Conservation (phyloP, 352 stramenopile genomes). For the Pythium phragmiticola region DNA sequence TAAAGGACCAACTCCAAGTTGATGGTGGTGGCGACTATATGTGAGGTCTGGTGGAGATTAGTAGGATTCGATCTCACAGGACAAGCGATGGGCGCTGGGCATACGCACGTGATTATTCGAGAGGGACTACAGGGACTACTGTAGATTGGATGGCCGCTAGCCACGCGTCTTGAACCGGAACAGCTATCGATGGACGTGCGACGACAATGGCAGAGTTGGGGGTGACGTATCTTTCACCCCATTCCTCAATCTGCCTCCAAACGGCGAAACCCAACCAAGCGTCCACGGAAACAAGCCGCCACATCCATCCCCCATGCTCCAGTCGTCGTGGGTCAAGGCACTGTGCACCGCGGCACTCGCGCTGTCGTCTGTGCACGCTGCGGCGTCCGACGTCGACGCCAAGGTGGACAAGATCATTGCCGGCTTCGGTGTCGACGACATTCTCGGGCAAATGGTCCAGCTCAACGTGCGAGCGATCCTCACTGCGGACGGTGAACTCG, state of each 20-base stretch:
- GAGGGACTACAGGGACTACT: too few species aligned
- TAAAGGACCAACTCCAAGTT: too few species aligned
- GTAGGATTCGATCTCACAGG: too few species aligned
- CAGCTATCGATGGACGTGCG: too few species aligned
- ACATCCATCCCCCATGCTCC: conserved; percentile 27
- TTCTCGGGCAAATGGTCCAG: conserved; percentile 84
- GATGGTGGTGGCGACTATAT: too few species aligned
- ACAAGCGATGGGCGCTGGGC: too few species aligned
- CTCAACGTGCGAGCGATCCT: conserved; percentile 73
- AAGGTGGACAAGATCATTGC: neutral
- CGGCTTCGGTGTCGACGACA: conserved; percentile 36
- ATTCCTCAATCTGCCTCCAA: neutral
- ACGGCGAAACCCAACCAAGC: neutral
- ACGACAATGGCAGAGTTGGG: neutral
- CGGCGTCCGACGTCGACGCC: conserved; percentile 2
- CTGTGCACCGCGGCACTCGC: conserved; percentile 34
- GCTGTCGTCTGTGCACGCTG: conserved; percentile 1
- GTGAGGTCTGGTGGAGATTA: too few species aligned
- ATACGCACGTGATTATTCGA: too few species aligned
- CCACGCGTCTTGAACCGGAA: too few species aligned
- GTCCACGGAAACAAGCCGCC: neutral
- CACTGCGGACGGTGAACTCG: conserved; percentile 36
- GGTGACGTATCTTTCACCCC: neutral
- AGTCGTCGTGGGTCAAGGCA: conserved; percentile 30
- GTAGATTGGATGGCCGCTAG: too few species aligned